A percentile compares a stretch with the other conserved stretches of the same genome.
Conservation (phyloP, 148 eudicot species). For the Nepenthes gracilis region DNA sequence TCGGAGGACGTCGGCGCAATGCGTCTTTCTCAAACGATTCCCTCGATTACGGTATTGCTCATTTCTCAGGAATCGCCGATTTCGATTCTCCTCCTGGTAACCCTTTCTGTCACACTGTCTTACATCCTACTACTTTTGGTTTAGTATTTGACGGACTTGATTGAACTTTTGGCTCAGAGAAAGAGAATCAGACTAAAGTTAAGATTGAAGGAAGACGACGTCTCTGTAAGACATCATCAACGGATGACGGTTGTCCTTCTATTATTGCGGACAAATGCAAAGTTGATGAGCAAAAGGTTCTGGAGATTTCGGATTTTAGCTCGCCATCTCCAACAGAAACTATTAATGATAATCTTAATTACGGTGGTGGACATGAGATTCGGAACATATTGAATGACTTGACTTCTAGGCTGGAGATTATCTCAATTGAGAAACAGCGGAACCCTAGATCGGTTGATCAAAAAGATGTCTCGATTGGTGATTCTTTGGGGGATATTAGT, state of each 20-base stretch:
- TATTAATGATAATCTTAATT: conserved; percentile 15
- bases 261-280: neutral
- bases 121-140: neutral
- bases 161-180: conserved; percentile 5
- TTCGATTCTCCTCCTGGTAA: conserved; percentile 40
- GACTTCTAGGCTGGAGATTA: conserved; percentile 60
- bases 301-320: conserved; percentile 46
- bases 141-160: neutral
- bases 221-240: conserved; percentile 57
- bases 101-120: neutral
- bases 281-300: conserved; percentile 17
- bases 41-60: conserved; percentile 15
- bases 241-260: neutral
- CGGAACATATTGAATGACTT: conserved; percentile 70
- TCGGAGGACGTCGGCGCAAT: conserved; percentile 1
- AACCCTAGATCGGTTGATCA: conserved; percentile 23
- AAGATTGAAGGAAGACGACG: conserved; percentile 79
- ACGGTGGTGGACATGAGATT: conserved; percentile 46
- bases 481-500: conserved; percentile 12
- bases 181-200: conserved; percentile 33
- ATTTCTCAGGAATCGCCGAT: conserved; percentile 35
- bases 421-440: conserved; percentile 70
- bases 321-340: conserved; percentile 34
- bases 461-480: conserved; percentile 18
- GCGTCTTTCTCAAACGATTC: neutral